phyloP scores from a whole-genome alignment of 2,329 filamentous ascomycete genomes.

The Xylariales sp. region DNA sequence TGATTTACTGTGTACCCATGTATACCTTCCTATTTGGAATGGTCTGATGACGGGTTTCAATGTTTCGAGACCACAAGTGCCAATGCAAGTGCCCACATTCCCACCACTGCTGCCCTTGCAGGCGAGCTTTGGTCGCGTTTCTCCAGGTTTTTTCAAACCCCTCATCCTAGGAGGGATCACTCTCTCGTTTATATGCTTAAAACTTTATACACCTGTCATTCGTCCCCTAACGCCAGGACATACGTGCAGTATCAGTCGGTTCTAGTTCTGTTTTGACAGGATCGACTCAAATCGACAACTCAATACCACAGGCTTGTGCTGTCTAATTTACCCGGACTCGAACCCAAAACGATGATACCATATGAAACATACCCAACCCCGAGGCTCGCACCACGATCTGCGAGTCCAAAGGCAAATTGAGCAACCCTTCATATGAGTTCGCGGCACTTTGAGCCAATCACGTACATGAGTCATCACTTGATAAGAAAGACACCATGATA shows the following conservation, averaged over 20 bases:
- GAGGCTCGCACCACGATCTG: not conserved
- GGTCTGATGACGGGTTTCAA: too few species aligned
- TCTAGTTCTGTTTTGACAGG: not conserved
- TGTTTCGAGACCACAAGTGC: too few species aligned
- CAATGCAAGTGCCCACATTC: not conserved
- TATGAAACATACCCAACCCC: too few species aligned
- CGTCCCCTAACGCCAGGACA: not conserved
- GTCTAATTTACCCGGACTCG: not conserved
- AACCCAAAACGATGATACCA: too few species aligned
- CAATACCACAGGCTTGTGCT: not conserved
- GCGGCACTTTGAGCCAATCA: not conserved
- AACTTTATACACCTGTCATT: constrained; percentile 4
- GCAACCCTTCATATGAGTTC: not conserved
- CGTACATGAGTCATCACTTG: too few species aligned
- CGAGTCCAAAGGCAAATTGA: not conserved
- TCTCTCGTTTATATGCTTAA: constrained; percentile 6
- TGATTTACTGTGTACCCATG: too few species aligned
- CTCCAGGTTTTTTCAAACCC: constrained; percentile 7
- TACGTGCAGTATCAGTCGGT: too few species aligned
- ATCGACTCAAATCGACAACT: not conserved
- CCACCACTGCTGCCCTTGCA: not conserved
- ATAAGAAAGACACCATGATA: too few species aligned
- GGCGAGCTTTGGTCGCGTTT: constrained; percentile 8
- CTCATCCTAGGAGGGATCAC: constrained; percentile 1
- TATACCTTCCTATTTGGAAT: not conserved